These are phyloP conservation scores for Leucocoprinus sp. DNA, from an alignment of 768 basidiomycete genomes.

Conservation along the genomic window DNA sequence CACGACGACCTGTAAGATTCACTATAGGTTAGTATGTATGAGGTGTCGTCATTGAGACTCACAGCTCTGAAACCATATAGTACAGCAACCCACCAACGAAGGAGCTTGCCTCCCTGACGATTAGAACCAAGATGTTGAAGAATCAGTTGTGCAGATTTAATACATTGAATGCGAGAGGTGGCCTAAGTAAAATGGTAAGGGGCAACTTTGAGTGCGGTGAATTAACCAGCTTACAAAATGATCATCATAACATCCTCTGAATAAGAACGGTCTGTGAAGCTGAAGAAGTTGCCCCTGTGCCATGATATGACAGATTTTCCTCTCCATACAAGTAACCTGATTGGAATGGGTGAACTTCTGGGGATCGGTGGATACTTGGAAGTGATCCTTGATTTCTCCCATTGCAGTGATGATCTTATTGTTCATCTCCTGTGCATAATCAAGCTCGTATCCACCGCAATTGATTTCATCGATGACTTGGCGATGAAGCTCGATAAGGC, in stretches of 20 bases:
- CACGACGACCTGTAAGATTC: constrained; percentile 16
- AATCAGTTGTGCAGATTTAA: constrained; percentile 18
- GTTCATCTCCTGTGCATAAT: constrained; percentile 18
- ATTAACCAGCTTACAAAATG: constrained; percentile 15
- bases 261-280: constrained; percentile 20
- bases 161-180: constrained; percentile 18
- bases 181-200: constrained; percentile 10
- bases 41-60: not conserved
- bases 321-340: constrained; percentile 14
- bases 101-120: constrained; percentile 16
- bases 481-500: constrained; percentile 18
- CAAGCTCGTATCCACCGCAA: constrained; percentile 16
- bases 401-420: constrained; percentile 11
- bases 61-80: constrained; percentile 21
- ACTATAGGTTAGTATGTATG: not conserved
- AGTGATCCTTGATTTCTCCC: constrained; percentile 8
- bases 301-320: constrained; percentile 20
- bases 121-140: constrained; percentile 17
- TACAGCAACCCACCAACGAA: constrained; percentile 19
- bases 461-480: constrained; percentile 20
- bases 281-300: constrained; percentile 18
- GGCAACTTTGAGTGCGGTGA: too few relatives aligned
- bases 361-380: constrained; percentile 12
- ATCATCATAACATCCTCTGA: constrained; percentile 18
- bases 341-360: constrained; percentile 13